Percentiles rank a stretch among this genome's conserved stretches.
Conservation (phyloP, 345 rosid species). For the Cardiospermum halicacabum region DNA sequence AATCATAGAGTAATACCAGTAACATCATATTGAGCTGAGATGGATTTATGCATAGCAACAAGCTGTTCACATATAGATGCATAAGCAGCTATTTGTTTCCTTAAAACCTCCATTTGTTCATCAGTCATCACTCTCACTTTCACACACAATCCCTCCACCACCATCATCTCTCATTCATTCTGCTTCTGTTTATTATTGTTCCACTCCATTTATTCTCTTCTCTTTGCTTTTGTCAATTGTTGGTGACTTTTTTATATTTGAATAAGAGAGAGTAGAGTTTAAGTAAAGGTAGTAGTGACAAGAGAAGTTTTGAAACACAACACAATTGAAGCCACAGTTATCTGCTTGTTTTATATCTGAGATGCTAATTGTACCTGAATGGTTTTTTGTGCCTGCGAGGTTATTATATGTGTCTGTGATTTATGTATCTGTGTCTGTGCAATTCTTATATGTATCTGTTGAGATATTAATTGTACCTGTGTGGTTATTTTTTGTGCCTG, state of each 20-base stretch:
- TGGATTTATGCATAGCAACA: slow-evolving; percentile 44
- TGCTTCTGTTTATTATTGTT: not conserved
- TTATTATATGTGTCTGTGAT: too few relatives aligned
- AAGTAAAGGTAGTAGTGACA: not conserved
- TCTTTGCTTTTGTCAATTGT: too few relatives aligned
- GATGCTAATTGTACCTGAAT: too few relatives aligned
- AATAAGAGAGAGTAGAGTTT: not conserved
- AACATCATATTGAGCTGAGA: slow-evolving; percentile 34
- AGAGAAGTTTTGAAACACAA: not conserved
- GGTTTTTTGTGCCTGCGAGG: too few relatives aligned
- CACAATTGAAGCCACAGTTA: not conserved
- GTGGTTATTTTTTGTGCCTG: too few relatives aligned
- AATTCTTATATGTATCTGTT: too few relatives aligned
- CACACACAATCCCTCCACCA: slow-evolving; percentile 22
- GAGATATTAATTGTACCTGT: too few relatives aligned
- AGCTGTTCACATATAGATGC: slow-evolving; percentile 53
- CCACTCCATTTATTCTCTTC: slow-evolving; percentile 1
- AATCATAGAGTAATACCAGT: slow-evolving; percentile 28
- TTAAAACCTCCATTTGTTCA: slow-evolving; percentile 65
- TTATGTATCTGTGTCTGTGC: too few relatives aligned
- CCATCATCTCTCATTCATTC: slow-evolving; percentile 19
- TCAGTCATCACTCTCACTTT: slow-evolving; percentile 76
- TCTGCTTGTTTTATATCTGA: not conserved
- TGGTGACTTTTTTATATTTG: too few relatives aligned
- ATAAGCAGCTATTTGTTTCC: slow-evolving; percentile 66